phyloP scores from a whole-genome alignment of 2,329 filamentous ascomycete genomes.

The Orbilia brochopaga region DNA sequence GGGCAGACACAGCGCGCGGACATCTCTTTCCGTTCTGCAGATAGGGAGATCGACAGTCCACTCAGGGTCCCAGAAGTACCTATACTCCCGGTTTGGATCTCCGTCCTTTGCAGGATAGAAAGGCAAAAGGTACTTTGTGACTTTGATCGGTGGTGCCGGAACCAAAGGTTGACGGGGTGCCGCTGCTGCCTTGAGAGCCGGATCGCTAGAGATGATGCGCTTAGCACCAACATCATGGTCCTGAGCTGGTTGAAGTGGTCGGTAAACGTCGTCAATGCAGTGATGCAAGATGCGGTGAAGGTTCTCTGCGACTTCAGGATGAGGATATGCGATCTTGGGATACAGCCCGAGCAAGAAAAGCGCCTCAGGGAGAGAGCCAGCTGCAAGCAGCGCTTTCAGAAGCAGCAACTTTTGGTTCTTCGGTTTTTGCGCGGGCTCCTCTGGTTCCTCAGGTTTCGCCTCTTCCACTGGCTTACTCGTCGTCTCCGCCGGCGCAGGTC shows the following conservation, averaged over 20 bases:
- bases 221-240: conserved; percentile 62
- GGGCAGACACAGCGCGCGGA: conserved; percentile 67
- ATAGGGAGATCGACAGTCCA: conserved; percentile 93
- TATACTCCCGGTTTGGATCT: conserved; percentile 65
- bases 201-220: conserved; percentile 51
- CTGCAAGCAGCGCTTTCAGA: conserved; percentile 82
- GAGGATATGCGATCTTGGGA: conserved; percentile 87
- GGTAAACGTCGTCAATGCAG: conserved; percentile 77
- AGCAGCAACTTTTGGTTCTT: conserved; percentile 85
- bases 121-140: conserved; percentile 40
- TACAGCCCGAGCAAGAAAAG: conserved; percentile 91
- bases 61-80: conserved; percentile 90
- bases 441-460: conserved; percentile 60
- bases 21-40: conserved; percentile 86
- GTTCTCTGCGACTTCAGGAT: conserved; percentile 77
- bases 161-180: conserved; percentile 69
- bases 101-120: conserved; percentile 42
- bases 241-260: conserved; percentile 65
- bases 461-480: conserved; percentile 62
- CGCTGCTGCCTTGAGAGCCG: conserved; percentile 62
- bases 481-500: conserved; percentile 63
- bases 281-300: conserved; percentile 86
- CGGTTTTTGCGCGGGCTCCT: conserved; percentile 58
- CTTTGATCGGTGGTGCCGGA: conserved; percentile 65
- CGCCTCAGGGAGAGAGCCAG: conserved; percentile 90